A percentile compares a stretch with the other conserved stretches of the same genome.
Evolutionary conservation across 441 rosid genomes (phyloP).

Genomic region (Pelargonium myrrhifolium): DNA sequence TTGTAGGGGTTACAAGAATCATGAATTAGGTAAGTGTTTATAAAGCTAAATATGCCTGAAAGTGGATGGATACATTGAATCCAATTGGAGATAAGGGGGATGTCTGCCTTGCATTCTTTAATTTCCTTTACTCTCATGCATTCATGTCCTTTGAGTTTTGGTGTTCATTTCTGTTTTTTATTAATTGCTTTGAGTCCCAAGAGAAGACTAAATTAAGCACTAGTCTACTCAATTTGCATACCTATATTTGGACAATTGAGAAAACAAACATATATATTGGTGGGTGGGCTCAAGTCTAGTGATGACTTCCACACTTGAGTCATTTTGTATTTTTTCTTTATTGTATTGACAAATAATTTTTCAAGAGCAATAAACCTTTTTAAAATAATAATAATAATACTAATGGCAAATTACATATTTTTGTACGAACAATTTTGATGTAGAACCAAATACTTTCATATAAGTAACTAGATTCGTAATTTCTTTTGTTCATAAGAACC

Average conservation of each 20-base stretch:
- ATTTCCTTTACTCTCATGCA: not conserved
- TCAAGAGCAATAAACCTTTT: too few species aligned
- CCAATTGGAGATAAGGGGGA: constrained; percentile 7
- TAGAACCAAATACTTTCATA: too few species aligned
- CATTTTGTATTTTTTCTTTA: too few species aligned
- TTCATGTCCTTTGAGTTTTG: not conserved
- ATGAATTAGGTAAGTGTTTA: not conserved
- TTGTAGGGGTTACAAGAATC: not conserved
- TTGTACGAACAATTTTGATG: too few species aligned
- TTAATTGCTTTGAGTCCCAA: not conserved
- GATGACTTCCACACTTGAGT: too few species aligned
- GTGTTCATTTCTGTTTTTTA: not conserved
- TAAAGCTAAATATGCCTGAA: not conserved
- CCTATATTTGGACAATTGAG: not conserved
- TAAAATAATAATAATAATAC: too few species aligned
- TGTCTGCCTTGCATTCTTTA: constrained; percentile 6
- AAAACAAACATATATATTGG: too few species aligned
- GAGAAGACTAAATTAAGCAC: not conserved
- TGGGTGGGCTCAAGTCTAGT: too few species aligned
- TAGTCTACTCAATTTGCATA: not conserved
- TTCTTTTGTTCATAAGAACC: too few species aligned
- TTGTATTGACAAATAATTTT: too few species aligned
- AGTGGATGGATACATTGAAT: constrained; percentile 27
- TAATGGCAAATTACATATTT: too few species aligned
- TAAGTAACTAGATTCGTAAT: too few species aligned